phyloP scores from a whole-genome alignment of 2,329 filamentous ascomycete genomes.

The Sporothrix pallida region DNA sequence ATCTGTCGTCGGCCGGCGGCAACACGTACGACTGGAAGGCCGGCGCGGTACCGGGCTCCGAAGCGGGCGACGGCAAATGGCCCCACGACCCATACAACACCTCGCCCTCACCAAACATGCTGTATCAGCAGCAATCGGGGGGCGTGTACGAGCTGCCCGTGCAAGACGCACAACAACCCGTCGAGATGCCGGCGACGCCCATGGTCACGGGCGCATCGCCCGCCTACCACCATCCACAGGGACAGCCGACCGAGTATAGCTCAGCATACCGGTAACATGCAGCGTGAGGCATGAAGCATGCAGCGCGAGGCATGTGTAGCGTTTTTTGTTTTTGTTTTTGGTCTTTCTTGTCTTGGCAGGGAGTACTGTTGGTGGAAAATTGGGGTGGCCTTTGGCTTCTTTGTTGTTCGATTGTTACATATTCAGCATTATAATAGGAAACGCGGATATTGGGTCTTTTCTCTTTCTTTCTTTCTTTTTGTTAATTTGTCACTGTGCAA shows the following conservation, averaged over 20 bases:
- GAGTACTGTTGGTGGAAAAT: neutral
- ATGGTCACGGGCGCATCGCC: slow-evolving; percentile 16
- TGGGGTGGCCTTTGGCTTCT: neutral
- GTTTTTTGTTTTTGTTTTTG: neutral
- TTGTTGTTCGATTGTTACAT: neutral
- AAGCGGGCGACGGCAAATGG: slow-evolving; percentile 9
- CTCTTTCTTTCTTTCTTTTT: neutral
- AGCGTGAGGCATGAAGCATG: no score
- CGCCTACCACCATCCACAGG: slow-evolving; percentile 2
- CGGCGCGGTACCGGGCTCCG: neutral
- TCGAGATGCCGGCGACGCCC: slow-evolving; percentile 42
- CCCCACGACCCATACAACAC: slow-evolving; percentile 24
- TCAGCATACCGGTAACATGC: slow-evolving; percentile 5
- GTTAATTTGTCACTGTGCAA: neutral
- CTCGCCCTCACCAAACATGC: neutral
- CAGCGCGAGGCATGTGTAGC: neutral
- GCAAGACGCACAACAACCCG: slow-evolving; percentile 42
- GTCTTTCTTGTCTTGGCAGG: neutral
- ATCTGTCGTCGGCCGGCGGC: neutral
- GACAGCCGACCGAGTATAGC: neutral
- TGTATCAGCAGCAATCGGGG: slow-evolving; percentile 46
- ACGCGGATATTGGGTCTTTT: neutral
- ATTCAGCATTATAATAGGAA: slow-evolving; percentile 9
- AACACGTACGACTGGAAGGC: slow-evolving; percentile 33
- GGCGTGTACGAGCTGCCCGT: slow-evolving; percentile 62